Evolutionary conservation across 352 stramenopile species (phyloP).

Genomic region (Phytophthora macrochlamydospora): DNA sequence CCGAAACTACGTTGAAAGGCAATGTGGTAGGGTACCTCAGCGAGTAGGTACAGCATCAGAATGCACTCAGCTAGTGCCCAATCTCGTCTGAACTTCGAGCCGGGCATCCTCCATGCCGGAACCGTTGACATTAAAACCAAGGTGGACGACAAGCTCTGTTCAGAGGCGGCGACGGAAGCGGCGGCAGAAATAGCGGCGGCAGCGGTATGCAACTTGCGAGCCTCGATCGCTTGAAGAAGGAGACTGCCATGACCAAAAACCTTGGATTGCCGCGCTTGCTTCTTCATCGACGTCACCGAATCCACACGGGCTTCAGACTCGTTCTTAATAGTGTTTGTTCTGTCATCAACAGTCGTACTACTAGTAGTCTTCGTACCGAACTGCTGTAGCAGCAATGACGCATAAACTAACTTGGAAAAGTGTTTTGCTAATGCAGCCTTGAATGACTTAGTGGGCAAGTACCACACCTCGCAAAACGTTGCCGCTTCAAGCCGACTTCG

Average conservation of each 20-base stretch:
- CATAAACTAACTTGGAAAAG: slow-evolving; percentile 61
- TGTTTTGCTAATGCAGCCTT: slow-evolving; percentile 54
- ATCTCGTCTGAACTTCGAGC: slow-evolving; percentile 32
- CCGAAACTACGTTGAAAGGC: slow-evolving; percentile 56
- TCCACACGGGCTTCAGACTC: slow-evolving; percentile 18
- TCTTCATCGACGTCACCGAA: slow-evolving; percentile 46
- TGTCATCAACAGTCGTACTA: not conserved
- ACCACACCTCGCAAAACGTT: slow-evolving; percentile 61
- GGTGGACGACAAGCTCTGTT: slow-evolving; percentile 8
- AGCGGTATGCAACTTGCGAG: slow-evolving; percentile 21
- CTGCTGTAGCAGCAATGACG: slow-evolving; percentile 43
- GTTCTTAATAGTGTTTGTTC: not conserved
- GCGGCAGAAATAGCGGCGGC: slow-evolving; percentile 7
- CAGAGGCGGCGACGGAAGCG: slow-evolving; percentile 1
- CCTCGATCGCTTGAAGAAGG: slow-evolving; percentile 33
- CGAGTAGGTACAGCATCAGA: slow-evolving; percentile 42
- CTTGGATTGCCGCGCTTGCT: slow-evolving; percentile 32
- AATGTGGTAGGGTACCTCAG: slow-evolving; percentile 50
- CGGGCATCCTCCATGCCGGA: slow-evolving; percentile 29
- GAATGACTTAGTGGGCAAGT: slow-evolving; percentile 39
- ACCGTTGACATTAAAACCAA: slow-evolving; percentile 1
- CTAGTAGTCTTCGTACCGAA: slow-evolving; percentile 19
- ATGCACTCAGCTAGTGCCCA: slow-evolving; percentile 38
- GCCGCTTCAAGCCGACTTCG: slow-evolving; percentile 36
- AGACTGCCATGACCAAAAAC: slow-evolving; percentile 40